Conservation (phyloP, 2,329 filamentous ascomycete genomes). For the Alternaria gansuensis region DNA sequence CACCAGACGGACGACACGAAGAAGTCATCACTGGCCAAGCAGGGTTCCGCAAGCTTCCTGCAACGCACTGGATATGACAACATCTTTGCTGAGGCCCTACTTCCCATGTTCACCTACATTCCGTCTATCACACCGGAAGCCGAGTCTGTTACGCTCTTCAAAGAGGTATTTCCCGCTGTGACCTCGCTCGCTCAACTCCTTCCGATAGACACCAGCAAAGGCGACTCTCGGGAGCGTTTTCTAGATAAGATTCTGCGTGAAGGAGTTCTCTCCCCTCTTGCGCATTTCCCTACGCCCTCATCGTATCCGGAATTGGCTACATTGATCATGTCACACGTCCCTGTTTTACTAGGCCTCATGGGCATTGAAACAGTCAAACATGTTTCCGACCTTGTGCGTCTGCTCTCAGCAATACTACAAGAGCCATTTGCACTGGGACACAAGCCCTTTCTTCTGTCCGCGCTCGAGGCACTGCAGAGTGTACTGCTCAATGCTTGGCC, state of each 20-base stretch:
- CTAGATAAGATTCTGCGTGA: slow-evolving; percentile 58
- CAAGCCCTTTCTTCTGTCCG: slow-evolving; percentile 63
- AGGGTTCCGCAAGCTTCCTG: slow-evolving; percentile 62
- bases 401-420: slow-evolving; percentile 70
- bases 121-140: slow-evolving; percentile 78
- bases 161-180: slow-evolving; percentile 72
- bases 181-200: slow-evolving; percentile 59
- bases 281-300: slow-evolving; percentile 61
- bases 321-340: slow-evolving; percentile 63
- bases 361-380: slow-evolving; percentile 72
- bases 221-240: slow-evolving; percentile 31
- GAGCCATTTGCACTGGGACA: slow-evolving; percentile 72
- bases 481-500: slow-evolving; percentile 74
- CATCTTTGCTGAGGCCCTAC: slow-evolving; percentile 74
- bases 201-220: slow-evolving; percentile 19
- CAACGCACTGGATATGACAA: slow-evolving; percentile 64
- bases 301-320: slow-evolving; percentile 67
- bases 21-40: slow-evolving; percentile 31
- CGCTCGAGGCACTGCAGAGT: slow-evolving; percentile 63
- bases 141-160: slow-evolving; percentile 72
- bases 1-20: slow-evolving; percentile 5
- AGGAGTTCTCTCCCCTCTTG: slow-evolving; percentile 57
- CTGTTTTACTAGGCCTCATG: slow-evolving; percentile 63
- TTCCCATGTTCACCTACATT: slow-evolving; percentile 77
- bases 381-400: slow-evolving; percentile 72